A percentile compares a stretch with the other conserved stretches of the same genome.
phyloP scores from a whole-genome alignment of 352 stramenopile species.

The Pseudoperonospora humuli region DNA sequence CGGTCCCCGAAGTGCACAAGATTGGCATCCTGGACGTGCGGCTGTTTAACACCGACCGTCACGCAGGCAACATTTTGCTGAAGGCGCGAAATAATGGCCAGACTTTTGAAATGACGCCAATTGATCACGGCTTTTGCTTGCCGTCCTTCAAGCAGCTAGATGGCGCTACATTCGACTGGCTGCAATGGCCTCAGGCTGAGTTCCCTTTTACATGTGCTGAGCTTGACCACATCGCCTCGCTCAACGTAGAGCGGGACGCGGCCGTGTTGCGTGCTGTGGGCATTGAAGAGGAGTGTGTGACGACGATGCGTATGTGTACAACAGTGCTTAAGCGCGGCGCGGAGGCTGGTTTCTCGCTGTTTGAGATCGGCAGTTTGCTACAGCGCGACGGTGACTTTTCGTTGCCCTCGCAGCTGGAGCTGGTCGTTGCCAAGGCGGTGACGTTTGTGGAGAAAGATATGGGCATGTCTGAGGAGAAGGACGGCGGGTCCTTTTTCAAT shows the following conservation, averaged over 20 bases:
- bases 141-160: conserved; percentile 79
- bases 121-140: conserved; percentile 85
- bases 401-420: conserved; percentile 67
- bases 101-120: conserved; percentile 79
- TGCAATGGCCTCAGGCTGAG: conserved; percentile 83
- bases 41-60: conserved; percentile 86
- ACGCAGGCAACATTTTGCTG: conserved; percentile 83
- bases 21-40: conserved; percentile 83
- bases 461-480: conserved; percentile 26
- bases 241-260: conserved; percentile 55
- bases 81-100: conserved; percentile 38
- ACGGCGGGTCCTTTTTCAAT: conserved; percentile 36
- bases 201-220: conserved; percentile 77
- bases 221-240: conserved; percentile 63
- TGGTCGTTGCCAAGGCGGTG: conserved; percentile 43
- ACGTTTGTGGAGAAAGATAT: conserved; percentile 24
- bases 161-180: conserved; percentile 79
- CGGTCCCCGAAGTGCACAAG: conserved; percentile 82
- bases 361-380: conserved; percentile 72
- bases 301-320: conserved; percentile 79
- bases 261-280: conserved; percentile 51
- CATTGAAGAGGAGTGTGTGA: conserved; percentile 76
- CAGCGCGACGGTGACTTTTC: conserved; percentile 79
- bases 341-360: conserved; percentile 74
- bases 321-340: conserved; percentile 66